phyloP scores from a whole-genome alignment of 2,329 filamentous ascomycete genomes.

The Colletotrichum cereale region DNA sequence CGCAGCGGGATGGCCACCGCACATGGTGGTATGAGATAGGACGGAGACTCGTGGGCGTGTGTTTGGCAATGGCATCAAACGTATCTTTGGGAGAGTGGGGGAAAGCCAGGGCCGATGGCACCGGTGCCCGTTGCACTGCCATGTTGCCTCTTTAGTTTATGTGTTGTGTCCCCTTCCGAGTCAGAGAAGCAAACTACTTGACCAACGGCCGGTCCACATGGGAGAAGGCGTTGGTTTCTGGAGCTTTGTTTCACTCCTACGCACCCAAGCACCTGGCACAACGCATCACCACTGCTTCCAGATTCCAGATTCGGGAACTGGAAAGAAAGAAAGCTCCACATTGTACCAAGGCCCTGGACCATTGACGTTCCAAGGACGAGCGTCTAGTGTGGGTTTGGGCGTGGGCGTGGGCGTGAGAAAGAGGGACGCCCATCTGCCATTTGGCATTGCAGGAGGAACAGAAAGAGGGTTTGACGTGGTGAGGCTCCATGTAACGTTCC shows the following conservation, averaged over 20 bases:
- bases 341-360: conserved; percentile 2
- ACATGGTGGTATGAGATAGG: conserved; percentile 41
- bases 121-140: conserved; percentile 26
- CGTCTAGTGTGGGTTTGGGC: not conserved
- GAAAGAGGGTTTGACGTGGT: conserved; percentile 40
- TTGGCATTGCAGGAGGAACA: not conserved
- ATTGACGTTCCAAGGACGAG: conserved; percentile 8
- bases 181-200: conserved; percentile 38
- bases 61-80: conserved; percentile 27
- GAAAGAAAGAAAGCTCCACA: conserved; percentile 12
- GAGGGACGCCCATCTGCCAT: conserved; percentile 12
- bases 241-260: conserved; percentile 34
- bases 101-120: conserved; percentile 16
- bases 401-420: not conserved
- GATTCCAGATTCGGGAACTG: conserved; percentile 17
- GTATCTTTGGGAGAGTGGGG: conserved; percentile 32
- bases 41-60: conserved; percentile 3
- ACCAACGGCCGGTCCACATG: conserved; percentile 38
- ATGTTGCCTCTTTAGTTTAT: conserved; percentile 22
- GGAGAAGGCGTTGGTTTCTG: conserved; percentile 16
- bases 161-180: conserved; percentile 17
- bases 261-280: conserved; percentile 36
- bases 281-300: conserved; percentile 23
- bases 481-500: conserved; percentile 41
- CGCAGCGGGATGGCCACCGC: conserved; percentile 24